Evolutionary conservation across 225 moss, liverwort and hornwort species (phyloP).

Genomic region (Lunularia cruciata): DNA sequence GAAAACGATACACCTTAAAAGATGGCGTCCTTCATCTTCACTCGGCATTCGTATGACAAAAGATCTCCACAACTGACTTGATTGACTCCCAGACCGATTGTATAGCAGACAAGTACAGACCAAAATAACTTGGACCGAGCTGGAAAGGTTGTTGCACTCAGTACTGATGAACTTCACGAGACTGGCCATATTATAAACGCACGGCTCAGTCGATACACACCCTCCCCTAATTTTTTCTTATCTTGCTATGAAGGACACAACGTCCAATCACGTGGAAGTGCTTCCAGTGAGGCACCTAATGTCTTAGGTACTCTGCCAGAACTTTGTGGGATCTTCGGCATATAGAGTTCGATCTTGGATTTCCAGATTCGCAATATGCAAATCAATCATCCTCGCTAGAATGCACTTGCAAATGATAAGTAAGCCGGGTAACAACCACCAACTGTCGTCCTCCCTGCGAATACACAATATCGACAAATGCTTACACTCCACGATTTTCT

Average conservation of each 20-base stretch:
- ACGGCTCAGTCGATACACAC: background rate
- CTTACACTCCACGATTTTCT: too few species aligned
- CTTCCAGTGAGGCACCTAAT: background rate
- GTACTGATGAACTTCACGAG: background rate
- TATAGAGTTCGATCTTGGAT: conserved; percentile 93
- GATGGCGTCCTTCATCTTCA: conserved; percentile 16
- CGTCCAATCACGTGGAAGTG: background rate
- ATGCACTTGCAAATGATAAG: conserved; percentile 74
- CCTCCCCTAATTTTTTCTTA: background rate
- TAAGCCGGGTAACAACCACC: conserved; percentile 89
- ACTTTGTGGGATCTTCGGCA: conserved; percentile 73
- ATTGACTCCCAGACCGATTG: background rate
- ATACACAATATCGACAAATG: conserved; percentile 9
- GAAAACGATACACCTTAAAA: conserved; percentile 13
- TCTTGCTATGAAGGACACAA: conserved; percentile 14
- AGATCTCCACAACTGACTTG: conserved; percentile 9
- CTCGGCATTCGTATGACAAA: conserved; percentile 2
- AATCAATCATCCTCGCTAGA: conserved; percentile 87
- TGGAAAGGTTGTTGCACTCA: conserved; percentile 8
- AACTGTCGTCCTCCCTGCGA: conserved; percentile 85
- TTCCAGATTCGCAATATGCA: conserved; percentile 93
- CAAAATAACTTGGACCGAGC: conserved; percentile 3
- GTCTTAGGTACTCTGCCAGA: conserved; percentile 73
- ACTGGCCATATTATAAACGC: background rate
- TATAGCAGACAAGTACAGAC: conserved; percentile 12